Evolutionary conservation across 2,329 filamentous ascomycete genomes (phyloP).

Genomic region (Rhexocercosporidium sp.): DNA sequence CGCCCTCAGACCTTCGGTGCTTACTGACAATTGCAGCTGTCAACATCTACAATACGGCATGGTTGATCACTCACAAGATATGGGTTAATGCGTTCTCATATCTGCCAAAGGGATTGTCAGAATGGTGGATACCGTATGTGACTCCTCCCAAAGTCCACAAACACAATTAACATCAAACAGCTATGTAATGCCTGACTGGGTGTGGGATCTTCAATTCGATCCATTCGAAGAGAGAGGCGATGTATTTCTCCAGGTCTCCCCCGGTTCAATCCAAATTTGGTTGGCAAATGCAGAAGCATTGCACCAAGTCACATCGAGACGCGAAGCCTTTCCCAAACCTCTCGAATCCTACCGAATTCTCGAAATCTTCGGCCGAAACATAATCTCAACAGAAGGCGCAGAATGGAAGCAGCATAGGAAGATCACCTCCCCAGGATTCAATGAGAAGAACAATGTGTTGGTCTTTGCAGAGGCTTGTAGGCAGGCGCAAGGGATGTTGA

Average conservation of each 20-base stretch:
- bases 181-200: constrained; percentile 63
- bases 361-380: constrained; percentile 72
- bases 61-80: constrained; percentile 59
- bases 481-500: constrained; percentile 67
- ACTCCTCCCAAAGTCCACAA: not conserved
- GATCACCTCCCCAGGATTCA: constrained; percentile 73
- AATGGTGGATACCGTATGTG: constrained; percentile 62
- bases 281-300: constrained; percentile 64
- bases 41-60: constrained; percentile 56
- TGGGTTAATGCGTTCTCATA: constrained; percentile 61
- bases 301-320: constrained; percentile 66
- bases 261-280: constrained; percentile 55
- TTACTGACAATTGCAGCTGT: constrained; percentile 46
- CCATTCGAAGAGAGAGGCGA: constrained; percentile 66
- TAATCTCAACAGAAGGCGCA: constrained; percentile 71
- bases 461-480: constrained; percentile 67
- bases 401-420: constrained; percentile 77
- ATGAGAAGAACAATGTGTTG: constrained; percentile 74
- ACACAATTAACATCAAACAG: constrained; percentile 42
- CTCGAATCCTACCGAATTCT: constrained; percentile 62
- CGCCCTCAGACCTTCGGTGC: not conserved
- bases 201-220: constrained; percentile 59
- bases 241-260: constrained; percentile 67
- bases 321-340: constrained; percentile 76
- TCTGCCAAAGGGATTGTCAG: constrained; percentile 60